A percentile compares a stretch with the other conserved stretches of the same genome.
phyloP scores from a whole-genome alignment of 2,329 filamentous ascomycete species.

The Hypoxylon sp. region DNA sequence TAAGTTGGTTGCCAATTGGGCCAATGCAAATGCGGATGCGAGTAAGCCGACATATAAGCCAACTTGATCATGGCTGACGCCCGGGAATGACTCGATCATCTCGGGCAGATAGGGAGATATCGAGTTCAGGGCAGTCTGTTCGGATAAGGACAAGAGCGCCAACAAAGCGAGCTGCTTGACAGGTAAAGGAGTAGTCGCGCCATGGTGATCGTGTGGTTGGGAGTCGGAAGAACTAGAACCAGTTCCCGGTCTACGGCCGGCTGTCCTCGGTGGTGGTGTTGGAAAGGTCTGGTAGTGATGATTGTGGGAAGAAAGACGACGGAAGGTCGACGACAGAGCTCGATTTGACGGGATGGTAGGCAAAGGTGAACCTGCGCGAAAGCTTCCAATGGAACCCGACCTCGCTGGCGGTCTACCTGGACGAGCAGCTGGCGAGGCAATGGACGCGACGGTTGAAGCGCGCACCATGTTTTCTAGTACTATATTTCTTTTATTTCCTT shows the following conservation, averaged over 20 bases:
- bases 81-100: constrained; percentile 88
- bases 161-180: constrained; percentile 83
- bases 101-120: constrained; percentile 94
- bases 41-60: constrained; percentile 91
- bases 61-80: constrained; percentile 73
- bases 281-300: constrained; percentile 85
- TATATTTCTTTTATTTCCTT: too few relatives aligned
- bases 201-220: constrained; percentile 45
- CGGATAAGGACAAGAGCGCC: constrained; percentile 86
- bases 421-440: constrained; percentile 30
- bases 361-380: constrained; percentile 47
- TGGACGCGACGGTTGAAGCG: constrained; percentile 34
- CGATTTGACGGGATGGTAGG: constrained; percentile 36
- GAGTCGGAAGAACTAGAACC: constrained; percentile 45
- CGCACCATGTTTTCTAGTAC: constrained; percentile 37
- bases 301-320: constrained; percentile 50
- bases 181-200: constrained; percentile 77
- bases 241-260: constrained; percentile 55
- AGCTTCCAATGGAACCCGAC: constrained; percentile 43
- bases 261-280: constrained; percentile 73
- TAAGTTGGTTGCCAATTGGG: constrained; percentile 92
- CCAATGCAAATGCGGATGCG: constrained; percentile 89
- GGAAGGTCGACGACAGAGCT: constrained; percentile 31
- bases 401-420: constrained; percentile 34
- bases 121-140: constrained; percentile 96